phyloP scores from a whole-genome alignment of 2,329 filamentous ascomycete genomes.

The Bimuria novae-zelandiae region DNA sequence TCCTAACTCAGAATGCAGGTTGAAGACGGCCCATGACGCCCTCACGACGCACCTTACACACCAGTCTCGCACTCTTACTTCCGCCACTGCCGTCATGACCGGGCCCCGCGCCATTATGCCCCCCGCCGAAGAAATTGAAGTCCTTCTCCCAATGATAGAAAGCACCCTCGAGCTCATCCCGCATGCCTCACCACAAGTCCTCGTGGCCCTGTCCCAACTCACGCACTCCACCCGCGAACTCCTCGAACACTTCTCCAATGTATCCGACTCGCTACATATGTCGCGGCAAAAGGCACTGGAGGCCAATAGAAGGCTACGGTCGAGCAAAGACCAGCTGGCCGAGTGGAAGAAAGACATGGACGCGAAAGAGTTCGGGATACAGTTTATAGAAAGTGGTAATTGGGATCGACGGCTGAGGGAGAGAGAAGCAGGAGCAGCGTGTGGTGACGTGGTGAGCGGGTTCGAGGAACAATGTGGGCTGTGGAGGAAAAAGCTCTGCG shows the following conservation, averaged over 20 bases:
- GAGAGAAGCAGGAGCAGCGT: conserved; percentile 82
- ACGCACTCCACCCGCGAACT: conserved; percentile 70
- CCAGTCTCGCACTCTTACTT: conserved; percentile 76
- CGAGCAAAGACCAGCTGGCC: conserved; percentile 80
- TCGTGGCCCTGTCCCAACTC: conserved; percentile 70
- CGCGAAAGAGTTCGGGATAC: conserved; percentile 76
- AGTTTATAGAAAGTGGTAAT: conserved; percentile 79
- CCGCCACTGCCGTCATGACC: conserved; percentile 71
- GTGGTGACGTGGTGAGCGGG: conserved; percentile 84
- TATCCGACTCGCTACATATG: conserved; percentile 94
- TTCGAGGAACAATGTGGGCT: conserved; percentile 89
- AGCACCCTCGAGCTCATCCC: conserved; percentile 70
- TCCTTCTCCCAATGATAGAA: conserved; percentile 69
- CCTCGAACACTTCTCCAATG: conserved; percentile 77
- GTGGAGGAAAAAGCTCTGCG: conserved; percentile 76
- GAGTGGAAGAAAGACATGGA: conserved; percentile 87
- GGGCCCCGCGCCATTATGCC: conserved; percentile 69
- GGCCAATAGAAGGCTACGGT: conserved; percentile 77
- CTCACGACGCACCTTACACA: conserved; percentile 74
- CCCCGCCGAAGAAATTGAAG: conserved; percentile 68
- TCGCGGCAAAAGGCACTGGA: conserved; percentile 84
- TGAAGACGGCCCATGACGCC: conserved; percentile 76
- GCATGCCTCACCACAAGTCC: conserved; percentile 64
- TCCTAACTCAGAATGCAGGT: conserved; percentile 51
- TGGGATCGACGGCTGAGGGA: conserved; percentile 79